phyloP scores from a whole-genome alignment of 768 basidiomycete species.

The Collybia sordida region DNA sequence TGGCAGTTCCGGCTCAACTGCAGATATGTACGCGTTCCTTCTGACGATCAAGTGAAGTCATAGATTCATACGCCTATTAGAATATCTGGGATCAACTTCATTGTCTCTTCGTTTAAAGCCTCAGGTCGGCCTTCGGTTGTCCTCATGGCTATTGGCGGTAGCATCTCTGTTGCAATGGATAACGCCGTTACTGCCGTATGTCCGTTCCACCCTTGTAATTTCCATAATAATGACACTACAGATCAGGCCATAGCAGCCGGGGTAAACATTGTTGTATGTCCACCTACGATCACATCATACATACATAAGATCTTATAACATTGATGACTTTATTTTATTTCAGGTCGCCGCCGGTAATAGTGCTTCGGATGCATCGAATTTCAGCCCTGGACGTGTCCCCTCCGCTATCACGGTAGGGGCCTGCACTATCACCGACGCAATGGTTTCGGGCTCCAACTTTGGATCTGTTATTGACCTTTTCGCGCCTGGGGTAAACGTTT shows the following conservation, averaged over 20 bases:
- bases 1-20: conserved; percentile 10
- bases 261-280: not conserved
- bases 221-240: no score
- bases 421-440: conserved; percentile 8
- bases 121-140: conserved; percentile 18
- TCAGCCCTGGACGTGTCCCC: conserved; percentile 10
- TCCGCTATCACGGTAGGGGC: conserved; percentile 13
- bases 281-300: conserved; percentile 2
- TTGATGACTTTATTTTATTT: not conserved
- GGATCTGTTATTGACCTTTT: conserved; percentile 12
- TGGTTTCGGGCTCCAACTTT: conserved; percentile 10
- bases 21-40: conserved; percentile 14
- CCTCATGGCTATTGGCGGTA: conserved; percentile 19
- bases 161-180: conserved; percentile 15
- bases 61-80: not conserved
- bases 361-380: conserved; percentile 7
- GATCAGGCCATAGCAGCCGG: no score
- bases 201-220: not conserved
- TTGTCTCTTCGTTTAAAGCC: conserved; percentile 2
- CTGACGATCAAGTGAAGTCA: not conserved
- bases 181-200: conserved; percentile 16
- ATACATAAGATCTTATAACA: not conserved
- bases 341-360: conserved; percentile 17
- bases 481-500: conserved; percentile 13
- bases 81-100: conserved; percentile 15